phyloP scores from a whole-genome alignment of 768 basidiomycete species.

The Mycena metata region DNA sequence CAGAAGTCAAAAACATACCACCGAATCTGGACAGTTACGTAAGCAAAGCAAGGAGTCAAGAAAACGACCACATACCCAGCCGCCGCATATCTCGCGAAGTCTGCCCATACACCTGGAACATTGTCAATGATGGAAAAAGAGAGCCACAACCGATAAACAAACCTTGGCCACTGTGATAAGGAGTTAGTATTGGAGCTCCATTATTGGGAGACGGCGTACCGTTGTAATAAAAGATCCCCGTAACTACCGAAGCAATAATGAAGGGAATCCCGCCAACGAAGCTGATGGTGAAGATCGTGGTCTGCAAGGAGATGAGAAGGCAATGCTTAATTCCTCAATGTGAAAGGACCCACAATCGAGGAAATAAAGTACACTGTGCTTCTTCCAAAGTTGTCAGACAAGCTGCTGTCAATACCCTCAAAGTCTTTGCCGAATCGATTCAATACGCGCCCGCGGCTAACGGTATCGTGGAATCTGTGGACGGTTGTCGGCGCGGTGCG shows the following conservation, averaged over 20 bases:
- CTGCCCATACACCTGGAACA: conserved; percentile 71
- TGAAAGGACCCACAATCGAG: conserved; percentile 48
- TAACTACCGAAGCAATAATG: conserved; percentile 66
- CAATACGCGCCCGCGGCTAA: conserved; percentile 85
- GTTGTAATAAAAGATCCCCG: conserved; percentile 79
- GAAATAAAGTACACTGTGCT: conserved; percentile 81
- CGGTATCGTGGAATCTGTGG: conserved; percentile 88
- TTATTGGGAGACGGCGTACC: conserved; percentile 55
- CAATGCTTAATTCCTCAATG: no score
- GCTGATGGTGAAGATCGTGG: conserved; percentile 82
- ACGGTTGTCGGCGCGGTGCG: no score
- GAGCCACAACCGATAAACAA: not conserved
- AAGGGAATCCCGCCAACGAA: conserved; percentile 86
- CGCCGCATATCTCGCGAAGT: conserved; percentile 90
- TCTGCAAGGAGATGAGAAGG: conserved; percentile 39
- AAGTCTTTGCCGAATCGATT: conserved; percentile 94
- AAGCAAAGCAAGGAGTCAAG: conserved; percentile 1
- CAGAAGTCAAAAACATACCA: conserved; percentile 34
- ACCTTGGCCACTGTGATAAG: conserved; percentile 54
- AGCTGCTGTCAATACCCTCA: conserved; percentile 86
- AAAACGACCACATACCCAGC: conserved; percentile 61
- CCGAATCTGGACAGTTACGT: conserved; percentile 53
- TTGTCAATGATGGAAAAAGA: not conserved
- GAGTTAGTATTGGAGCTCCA: conserved; percentile 5
- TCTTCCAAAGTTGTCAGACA: conserved; percentile 89